Evolutionary conservation across 164 flowering plant species (phyloP), one percentile per base, ranked within the genome.

Genomic region (Stephania japonica): DNA sequence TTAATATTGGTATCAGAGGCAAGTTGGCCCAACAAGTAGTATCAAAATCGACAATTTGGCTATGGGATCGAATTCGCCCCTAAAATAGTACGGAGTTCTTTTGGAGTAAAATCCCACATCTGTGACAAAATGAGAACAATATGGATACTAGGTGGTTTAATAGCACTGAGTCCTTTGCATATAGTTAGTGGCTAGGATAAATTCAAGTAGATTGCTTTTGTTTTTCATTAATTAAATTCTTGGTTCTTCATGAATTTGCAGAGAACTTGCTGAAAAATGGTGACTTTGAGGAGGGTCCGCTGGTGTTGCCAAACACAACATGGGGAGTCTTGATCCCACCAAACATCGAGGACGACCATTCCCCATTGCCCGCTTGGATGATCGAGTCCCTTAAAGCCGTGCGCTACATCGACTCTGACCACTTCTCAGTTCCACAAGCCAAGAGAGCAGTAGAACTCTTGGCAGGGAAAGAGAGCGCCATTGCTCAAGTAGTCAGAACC

Each of bases 311-410:
- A 0, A 88, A 87, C 67, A 80, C 91, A 69, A 64, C 86, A 0
- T 84, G 88, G 87, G 98, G 97, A 3, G 94, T 87, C 61, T 79
- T 93, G 12, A 76, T 91, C 74, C 97, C 98, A 2, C 90, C 98
- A n/a, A 81, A 80, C 82, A 83, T 87, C 6, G 95, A 93, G 70
- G 98, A 93, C 21, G 92, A 86, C 23, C 87, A 90, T 76, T 85
- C 91, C 42, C 95, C 98, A 1, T 59, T 91, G 13, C 91, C 91
- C 0, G 92, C 90, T 0, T 93, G 98, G 98, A 88, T 84, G 77
- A 65, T 93, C 24, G 95, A 89, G 24, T 93, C 98, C 18, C 89
- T 89, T 0, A 93, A 93, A 69, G 97, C 95, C 0, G 97, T 93
- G 0, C 89, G 87, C 65, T 93, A 89, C 90, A 77, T 93, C 0